Evolutionary conservation across 73 alveolate genomes (phyloP).

Genomic region (Paramecium octaurelia): DNA sequence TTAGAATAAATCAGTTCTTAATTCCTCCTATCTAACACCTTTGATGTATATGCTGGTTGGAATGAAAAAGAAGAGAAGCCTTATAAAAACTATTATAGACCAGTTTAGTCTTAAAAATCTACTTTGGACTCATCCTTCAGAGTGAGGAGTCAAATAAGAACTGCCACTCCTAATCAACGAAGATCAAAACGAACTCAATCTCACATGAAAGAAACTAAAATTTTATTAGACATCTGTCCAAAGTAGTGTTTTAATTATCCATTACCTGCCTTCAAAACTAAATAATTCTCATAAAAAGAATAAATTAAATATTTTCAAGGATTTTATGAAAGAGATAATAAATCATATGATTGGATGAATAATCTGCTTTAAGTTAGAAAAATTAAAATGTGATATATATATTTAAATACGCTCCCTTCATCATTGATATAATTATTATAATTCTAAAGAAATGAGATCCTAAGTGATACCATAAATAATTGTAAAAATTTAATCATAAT

Average conservation of each 20-base stretch:
- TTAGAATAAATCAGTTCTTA: conserved; percentile 25
- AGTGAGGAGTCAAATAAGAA: background rate
- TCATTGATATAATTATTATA: background rate
- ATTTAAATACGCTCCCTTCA: background rate
- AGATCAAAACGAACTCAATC: conserved; percentile 10
- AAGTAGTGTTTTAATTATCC: background rate
- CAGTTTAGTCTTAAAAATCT: background rate
- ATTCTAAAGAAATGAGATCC: background rate
- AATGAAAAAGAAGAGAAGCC: background rate
- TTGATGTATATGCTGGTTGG: conserved; percentile 39
- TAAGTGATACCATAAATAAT: background rate
- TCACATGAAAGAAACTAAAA: background rate
- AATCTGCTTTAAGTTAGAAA: background rate
- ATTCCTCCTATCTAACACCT: background rate
- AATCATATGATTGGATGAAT: background rate
- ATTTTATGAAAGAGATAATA: background rate
- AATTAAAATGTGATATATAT: background rate
- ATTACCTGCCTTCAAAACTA: background rate
- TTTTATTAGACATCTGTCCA: background rate
- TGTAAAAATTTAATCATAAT: background rate
- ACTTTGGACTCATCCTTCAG: conserved; percentile 18
- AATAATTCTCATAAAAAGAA: conserved; percentile 20
- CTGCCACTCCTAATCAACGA: background rate
- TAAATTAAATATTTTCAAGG: conserved; percentile 39
- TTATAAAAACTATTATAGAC: background rate